A percentile compares a stretch with the other conserved stretches of the same genome.
phyloP scores from a whole-genome alignment of 352 stramenopile species.

The Phytophthora cactorum region DNA sequence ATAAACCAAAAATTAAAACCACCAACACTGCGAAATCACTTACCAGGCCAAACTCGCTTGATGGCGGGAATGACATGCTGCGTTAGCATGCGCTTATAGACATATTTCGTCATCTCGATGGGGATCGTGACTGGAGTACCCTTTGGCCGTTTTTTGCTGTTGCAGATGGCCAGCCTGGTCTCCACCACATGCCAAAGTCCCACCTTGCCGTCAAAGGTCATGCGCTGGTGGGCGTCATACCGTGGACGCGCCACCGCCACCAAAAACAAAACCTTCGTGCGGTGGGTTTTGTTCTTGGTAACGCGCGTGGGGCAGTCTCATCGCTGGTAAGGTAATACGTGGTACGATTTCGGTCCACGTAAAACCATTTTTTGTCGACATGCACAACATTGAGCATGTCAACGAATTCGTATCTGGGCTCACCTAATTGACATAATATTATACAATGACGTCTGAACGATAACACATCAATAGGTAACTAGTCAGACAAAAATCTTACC shows the following conservation, averaged over 20 bases:
- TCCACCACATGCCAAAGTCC: too few species aligned
- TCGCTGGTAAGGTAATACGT: conserved; percentile 10
- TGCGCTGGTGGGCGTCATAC: too few species aligned
- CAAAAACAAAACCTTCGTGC: too few species aligned
- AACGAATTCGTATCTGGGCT: neutral
- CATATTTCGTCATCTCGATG: too few species aligned
- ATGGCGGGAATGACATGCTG: too few species aligned
- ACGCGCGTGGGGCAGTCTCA: neutral
- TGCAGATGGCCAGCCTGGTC: too few species aligned
- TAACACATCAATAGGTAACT: neutral
- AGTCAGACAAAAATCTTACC: neutral
- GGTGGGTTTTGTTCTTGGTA: too few species aligned
- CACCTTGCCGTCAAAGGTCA: too few species aligned
- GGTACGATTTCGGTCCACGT: conserved; percentile 10
- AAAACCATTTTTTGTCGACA: conserved; percentile 13
- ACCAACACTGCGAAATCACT: neutral
- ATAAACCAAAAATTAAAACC: neutral
- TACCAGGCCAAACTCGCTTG: neutral
- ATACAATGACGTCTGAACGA: neutral
- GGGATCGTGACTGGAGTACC: too few species aligned
- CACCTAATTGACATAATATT: neutral
- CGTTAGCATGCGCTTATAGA: too few species aligned
- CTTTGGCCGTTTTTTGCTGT: too few species aligned
- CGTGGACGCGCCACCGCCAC: too few species aligned
- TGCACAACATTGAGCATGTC: conserved; percentile 1